Evolutionary conservation across 495 filamentous ascomycete species (phyloP).

Genomic region (Cryomyces antarcticus): DNA sequence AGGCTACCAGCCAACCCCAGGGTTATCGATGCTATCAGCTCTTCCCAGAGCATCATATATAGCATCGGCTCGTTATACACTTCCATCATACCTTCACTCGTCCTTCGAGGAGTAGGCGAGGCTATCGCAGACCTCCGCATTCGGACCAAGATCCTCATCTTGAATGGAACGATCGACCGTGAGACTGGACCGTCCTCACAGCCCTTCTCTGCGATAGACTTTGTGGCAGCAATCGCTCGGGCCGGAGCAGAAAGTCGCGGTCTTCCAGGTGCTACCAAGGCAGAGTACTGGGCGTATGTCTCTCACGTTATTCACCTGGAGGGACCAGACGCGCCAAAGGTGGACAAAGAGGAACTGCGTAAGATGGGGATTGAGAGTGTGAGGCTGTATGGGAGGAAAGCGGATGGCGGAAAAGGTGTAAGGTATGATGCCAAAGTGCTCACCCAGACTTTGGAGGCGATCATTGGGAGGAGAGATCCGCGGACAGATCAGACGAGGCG

Average conservation of each 20-base stretch:
- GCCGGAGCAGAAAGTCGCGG: constrained; percentile 34
- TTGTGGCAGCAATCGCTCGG: constrained; percentile 53
- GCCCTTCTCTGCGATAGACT: constrained; percentile 53
- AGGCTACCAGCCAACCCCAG: constrained; percentile 59
- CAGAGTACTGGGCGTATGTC: constrained; percentile 36
- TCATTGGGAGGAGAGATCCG: constrained; percentile 48
- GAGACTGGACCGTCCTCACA: constrained; percentile 50
- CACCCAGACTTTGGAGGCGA: constrained; percentile 54
- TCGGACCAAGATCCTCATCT: constrained; percentile 58
- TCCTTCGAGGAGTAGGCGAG: constrained; percentile 42
- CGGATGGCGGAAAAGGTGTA: constrained; percentile 30
- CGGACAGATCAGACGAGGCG: constrained; percentile 36
- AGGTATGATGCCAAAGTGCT: constrained; percentile 62
- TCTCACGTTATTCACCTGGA: constrained; percentile 74
- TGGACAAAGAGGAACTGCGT: constrained; percentile 43
- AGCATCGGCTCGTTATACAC: constrained; percentile 75
- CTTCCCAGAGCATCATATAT: constrained; percentile 54
- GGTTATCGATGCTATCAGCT: constrained; percentile 42
- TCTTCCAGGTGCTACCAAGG: constrained; percentile 1
- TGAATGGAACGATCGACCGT: constrained; percentile 66
- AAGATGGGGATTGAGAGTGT: constrained; percentile 56
- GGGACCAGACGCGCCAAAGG: constrained; percentile 43
- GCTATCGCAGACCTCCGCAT: constrained; percentile 24
- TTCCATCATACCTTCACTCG: constrained; percentile 51
- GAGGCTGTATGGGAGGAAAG: constrained; percentile 50